Evolutionary conservation across 257 asterid genomes (phyloP).

Genomic region (Nicotiana knightiana): DNA sequence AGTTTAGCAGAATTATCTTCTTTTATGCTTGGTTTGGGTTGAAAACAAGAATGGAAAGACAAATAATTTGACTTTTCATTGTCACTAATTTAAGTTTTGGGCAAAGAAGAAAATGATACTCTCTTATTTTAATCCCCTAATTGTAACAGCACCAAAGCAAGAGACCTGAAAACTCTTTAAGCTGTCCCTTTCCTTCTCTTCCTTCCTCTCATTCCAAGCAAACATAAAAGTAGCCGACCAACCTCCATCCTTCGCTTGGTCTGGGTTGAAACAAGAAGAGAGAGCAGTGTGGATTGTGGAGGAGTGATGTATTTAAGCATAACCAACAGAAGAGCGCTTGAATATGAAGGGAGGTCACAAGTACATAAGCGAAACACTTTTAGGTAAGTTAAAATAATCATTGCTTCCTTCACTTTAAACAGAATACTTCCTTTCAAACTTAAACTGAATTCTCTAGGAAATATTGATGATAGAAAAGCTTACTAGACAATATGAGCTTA

Average conservation of each 20-base stretch:
- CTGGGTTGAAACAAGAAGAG: not conserved
- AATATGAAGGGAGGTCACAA: not conserved
- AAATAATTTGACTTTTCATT: not conserved
- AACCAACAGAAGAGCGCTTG: not conserved
- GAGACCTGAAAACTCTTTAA: not conserved
- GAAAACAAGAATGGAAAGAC: not conserved
- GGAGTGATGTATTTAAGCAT: constrained; percentile 2
- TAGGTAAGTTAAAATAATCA: not conserved
- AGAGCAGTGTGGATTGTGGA: not conserved
- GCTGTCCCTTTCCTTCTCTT: not conserved
- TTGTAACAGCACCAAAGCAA: not conserved
- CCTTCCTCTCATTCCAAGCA: not conserved
- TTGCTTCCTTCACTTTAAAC: not conserved
- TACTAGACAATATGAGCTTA: constrained; percentile 94
- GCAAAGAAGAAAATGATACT: not conserved
- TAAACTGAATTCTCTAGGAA: not conserved
- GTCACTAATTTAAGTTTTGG: not conserved
- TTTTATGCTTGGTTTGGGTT: not conserved
- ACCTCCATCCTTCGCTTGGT: not conserved
- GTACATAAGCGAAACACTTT: not conserved
- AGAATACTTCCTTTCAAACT: not conserved
- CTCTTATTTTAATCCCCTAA: not conserved
- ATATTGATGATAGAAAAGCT: constrained; percentile 24
- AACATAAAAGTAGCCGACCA: not conserved
- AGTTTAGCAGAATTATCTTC: not conserved